A percentile compares a stretch with the other conserved stretches of the same genome.
Evolutionary conservation across 371 early-diverging fungal genomes (phyloP).

Genomic region (Nematocida ausubeli): DNA sequence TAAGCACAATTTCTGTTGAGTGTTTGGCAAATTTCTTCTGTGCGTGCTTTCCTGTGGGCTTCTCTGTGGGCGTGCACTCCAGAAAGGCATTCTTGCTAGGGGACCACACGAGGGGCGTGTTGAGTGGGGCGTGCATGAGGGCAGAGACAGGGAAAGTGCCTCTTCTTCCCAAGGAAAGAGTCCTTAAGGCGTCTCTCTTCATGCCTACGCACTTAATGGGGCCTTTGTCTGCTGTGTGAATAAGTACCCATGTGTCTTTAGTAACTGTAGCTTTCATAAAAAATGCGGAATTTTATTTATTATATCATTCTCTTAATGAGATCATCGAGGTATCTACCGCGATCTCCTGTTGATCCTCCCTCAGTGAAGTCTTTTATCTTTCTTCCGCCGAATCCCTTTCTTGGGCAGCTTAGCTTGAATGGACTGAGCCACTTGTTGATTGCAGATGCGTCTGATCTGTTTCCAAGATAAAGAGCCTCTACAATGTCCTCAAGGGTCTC

Average conservation of each 20-base stretch:
- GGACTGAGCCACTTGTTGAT: constrained; percentile 98
- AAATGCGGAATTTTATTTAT: constrained; percentile 47
- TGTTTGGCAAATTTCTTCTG: background rate
- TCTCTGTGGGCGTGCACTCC: background rate
- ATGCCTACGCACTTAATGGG: constrained; percentile 29
- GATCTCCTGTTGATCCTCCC: constrained; percentile 93
- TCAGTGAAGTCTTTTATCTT: constrained; percentile 91
- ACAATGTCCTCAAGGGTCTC: constrained; percentile 96
- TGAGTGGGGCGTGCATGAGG: background rate
- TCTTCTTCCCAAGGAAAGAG: background rate
- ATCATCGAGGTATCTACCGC: constrained; percentile 84
- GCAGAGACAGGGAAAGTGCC: background rate
- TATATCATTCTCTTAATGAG: constrained; percentile 84
- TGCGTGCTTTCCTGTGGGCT: background rate
- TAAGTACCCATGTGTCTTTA: background rate
- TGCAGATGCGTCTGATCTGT: constrained; percentile 83
- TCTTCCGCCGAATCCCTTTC: constrained; percentile 84
- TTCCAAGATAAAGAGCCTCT: constrained; percentile 95
- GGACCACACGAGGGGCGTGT: background rate
- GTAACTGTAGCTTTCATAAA: background rate
- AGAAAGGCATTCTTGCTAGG: background rate
- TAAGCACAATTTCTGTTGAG: background rate
- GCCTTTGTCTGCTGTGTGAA: constrained; percentile 3
- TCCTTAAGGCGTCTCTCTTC: constrained; percentile 7
- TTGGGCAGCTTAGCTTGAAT: constrained; percentile 95